Percentiles rank a stretch among this genome's conserved stretches.
phyloP scores from a whole-genome alignment of 345 rosid genomes.

The Acer yangbiense region DNA sequence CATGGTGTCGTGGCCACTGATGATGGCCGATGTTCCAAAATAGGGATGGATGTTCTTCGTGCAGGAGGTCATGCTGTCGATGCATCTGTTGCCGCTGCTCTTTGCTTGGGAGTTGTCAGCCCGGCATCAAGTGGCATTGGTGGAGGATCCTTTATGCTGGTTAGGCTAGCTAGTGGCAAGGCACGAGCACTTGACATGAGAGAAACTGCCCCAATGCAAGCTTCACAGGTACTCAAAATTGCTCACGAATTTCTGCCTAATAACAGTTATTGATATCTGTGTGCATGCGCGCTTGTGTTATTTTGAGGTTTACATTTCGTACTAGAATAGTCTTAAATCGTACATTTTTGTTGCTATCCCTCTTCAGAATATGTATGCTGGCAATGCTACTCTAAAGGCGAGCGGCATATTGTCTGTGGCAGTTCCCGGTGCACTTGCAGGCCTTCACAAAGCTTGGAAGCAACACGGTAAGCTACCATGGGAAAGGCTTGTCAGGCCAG shows the following conservation, averaged over 20 bases:
- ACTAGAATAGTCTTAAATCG: neutral
- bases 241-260: neutral
- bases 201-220: conserved; percentile 62
- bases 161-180: conserved; percentile 36
- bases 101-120: conserved; percentile 68
- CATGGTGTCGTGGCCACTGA: conserved; percentile 58
- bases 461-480: conserved; percentile 58
- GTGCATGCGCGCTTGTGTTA: too few relatives aligned
- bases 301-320: neutral
- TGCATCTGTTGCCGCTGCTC: conserved; percentile 53
- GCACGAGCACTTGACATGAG: conserved; percentile 51
- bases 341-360: conserved; percentile 3
- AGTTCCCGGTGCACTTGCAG: conserved; percentile 61
- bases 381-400: conserved; percentile 38
- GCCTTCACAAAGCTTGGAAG: conserved; percentile 59
- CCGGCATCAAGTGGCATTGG: conserved; percentile 66
- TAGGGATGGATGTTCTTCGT: conserved; percentile 39
- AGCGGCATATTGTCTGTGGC: conserved; percentile 58
- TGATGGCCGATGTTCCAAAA: conserved; percentile 52
- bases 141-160: conserved; percentile 60
- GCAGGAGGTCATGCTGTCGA: conserved; percentile 63
- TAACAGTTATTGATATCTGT: too few relatives aligned
- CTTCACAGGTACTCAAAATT: conserved; percentile 45
- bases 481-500: conserved; percentile 49
- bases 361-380: conserved; percentile 54